Evolutionary conservation across 345 rosid species (phyloP), one percentile per base, ranked within the genome.

Genomic region (Citrus maxima): DNA sequence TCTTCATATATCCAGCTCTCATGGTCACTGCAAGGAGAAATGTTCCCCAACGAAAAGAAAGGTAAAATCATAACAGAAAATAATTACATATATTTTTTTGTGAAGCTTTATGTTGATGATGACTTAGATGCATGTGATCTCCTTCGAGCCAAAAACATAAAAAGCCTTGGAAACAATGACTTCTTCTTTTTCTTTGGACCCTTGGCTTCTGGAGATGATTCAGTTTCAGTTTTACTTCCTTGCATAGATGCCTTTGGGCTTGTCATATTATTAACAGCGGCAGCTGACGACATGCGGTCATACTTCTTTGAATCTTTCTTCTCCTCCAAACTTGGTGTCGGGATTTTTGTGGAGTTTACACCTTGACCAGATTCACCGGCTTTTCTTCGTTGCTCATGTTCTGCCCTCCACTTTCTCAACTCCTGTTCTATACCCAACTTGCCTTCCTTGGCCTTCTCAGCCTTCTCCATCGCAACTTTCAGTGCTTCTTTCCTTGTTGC

Each of bases 381-480:
- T 91, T 89, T 92, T 77, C 92, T 86, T 70, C 82, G 84, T 68
- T 80, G 90, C 80, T 89, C 97, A 10, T 91, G 87, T 82, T 92
- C 98, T 55, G 92, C 91, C 78, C 97, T 91, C 98, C 98, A 92
- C 80, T 84, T 91, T 84, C 99, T 89, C 79, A 92, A 77, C 81
- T 95, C 97, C 42, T 93, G 97, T 80, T 95, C 99, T 66, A 88
- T 85, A 54, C 90, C 90, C 82, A 93, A 72, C 84, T 93, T 95
- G 72, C 93, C 93, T 87, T 90, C 93, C 89, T 93, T 88, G 74
- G 99, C 98, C 87, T 84, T 85, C 84, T 95, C 95, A 24, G 95
- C 98, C 80, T 88, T 95, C n/a, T 84, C 93, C 87, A 87, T 68
- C 3, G 98, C 99, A 71, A 70, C 69, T 82, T 82, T 85, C 54